These are phyloP conservation scores for Cornus florida DNA, from an alignment of 148 eudicot species.

Conservation along the genomic window DNA sequence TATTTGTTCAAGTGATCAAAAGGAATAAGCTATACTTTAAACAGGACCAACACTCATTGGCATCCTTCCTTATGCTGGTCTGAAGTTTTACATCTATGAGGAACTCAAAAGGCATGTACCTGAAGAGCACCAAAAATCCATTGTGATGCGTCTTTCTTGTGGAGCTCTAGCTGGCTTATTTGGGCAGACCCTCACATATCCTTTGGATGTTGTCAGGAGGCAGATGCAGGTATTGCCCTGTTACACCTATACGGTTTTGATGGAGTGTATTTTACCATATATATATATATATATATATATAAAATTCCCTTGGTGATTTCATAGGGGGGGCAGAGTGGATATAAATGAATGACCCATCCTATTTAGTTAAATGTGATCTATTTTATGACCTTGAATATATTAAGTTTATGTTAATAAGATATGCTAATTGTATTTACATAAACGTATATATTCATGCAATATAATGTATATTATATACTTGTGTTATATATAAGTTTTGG, in stretches of 20 bases:
- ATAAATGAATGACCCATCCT: no score
- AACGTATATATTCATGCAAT: no score
- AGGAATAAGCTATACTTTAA: constrained; percentile 6
- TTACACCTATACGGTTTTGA: not conserved
- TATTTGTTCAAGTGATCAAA: not conserved
- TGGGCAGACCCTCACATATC: constrained; percentile 94
- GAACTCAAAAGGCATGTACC: constrained; percentile 91
- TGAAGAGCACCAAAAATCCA: constrained; percentile 87
- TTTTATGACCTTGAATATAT: no score
- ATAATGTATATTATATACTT: no score
- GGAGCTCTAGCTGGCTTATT: constrained; percentile 98
- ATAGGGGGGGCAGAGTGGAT: no score
- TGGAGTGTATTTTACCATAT: not conserved
- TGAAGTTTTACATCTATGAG: constrained; percentile 94
- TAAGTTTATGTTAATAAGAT: no score
- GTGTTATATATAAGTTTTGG: not conserved
- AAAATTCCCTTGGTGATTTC: no score
- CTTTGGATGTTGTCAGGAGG: constrained; percentile 94
- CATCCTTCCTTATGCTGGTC: constrained; percentile 96
- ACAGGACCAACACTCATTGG: constrained; percentile 96
- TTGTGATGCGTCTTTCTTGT: constrained; percentile 82
- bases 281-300: no score
- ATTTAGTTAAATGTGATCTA: no score
- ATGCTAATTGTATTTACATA: no score
- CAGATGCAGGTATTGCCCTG: constrained; percentile 83